Conservation (phyloP, 2,329 filamentous ascomycete species). For the Ilyonectria mors-panacis region DNA sequence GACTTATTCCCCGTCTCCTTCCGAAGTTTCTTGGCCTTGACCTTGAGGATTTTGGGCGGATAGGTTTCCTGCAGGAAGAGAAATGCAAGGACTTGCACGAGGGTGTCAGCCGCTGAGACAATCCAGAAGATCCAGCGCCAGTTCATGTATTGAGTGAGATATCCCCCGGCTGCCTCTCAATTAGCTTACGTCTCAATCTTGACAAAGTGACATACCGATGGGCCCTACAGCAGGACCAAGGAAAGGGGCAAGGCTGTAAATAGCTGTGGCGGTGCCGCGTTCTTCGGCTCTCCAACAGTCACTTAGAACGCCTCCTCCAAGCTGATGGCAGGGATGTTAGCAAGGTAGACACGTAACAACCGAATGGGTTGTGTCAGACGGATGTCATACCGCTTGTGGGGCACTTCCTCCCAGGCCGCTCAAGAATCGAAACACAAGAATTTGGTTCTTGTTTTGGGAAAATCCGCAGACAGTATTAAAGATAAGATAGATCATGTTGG, state of each 20-base stretch:
- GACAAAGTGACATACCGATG: slow-evolving; percentile 46
- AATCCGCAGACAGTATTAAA: slow-evolving; percentile 70
- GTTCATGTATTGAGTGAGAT: slow-evolving; percentile 53
- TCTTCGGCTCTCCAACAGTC: slow-evolving; percentile 64
- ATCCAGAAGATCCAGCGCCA: slow-evolving; percentile 65
- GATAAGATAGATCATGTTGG: slow-evolving; percentile 66
- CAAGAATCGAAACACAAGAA: slow-evolving; percentile 66
- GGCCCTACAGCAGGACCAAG: slow-evolving; percentile 60
- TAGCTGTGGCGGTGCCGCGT: slow-evolving; percentile 50
- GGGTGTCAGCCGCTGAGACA: slow-evolving; percentile 55
- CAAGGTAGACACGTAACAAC: rapidly evolving
- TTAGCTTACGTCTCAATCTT: neutral
- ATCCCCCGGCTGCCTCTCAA: slow-evolving; percentile 53
- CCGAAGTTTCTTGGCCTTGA: slow-evolving; percentile 47
- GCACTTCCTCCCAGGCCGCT: slow-evolving; percentile 63
- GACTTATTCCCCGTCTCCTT: slow-evolving; percentile 48
- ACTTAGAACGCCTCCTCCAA: slow-evolving; percentile 63
- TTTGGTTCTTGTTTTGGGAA: slow-evolving; percentile 59
- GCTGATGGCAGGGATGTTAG: slow-evolving; percentile 35
- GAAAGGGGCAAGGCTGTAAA: slow-evolving; percentile 59
- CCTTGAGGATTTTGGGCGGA: slow-evolving; percentile 50
- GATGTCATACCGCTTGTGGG: slow-evolving; percentile 58
- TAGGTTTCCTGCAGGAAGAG: slow-evolving; percentile 59
- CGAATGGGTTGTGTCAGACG: neutral
- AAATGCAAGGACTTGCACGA: slow-evolving; percentile 54